Base-by-base conservation (phyloP, 1,284 basidiomycete genomes). In the Boletus austroedulis region DNA sequence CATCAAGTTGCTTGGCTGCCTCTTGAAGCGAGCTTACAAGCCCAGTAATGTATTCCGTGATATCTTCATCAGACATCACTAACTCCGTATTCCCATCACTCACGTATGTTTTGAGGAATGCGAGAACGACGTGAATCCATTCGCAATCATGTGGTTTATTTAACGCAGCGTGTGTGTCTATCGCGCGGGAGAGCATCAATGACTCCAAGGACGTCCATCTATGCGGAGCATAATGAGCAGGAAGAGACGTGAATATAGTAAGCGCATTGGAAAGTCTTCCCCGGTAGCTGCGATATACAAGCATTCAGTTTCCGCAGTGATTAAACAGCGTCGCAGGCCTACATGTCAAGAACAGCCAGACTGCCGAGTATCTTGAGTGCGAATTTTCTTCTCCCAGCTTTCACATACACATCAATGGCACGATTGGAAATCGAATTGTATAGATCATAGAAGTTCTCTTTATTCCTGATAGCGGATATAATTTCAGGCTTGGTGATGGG, bases 331-430 rank as follows among this genome's bases (percentile, higher is more conserved):
- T 19, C 47, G 2, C 9, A 15, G 23, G 77, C 90, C 65, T 76
- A 95, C 92, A 89, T 73, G 65, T 97, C 92, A 23, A 98, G 82
- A 10, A 90, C 90, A 0, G 94, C 95, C 4, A 98, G 78, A 65
- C 83, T 86, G 2, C 88, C 89, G 66, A 94, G 92, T 47, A 97
- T 76, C 66, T 90, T 89, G 44, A 95, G 75, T 1, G 92, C 90
- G 65, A 91, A 93, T 67, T 95, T 90, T 50, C 87, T 82, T 50
- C 94, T 84, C 6, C 88, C 88, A 17, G 90, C 87, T 58, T 84
- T 86, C 45, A 86, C 86, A 67, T 94, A 97, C 58, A 90, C 81
- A 46, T 91, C 86, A 49, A 96, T 89, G 10, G 92, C 87, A 49
- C 88, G 86, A 66, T 92, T 90, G 3, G 92, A 93, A 34, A 89